Evolutionary conservation across 768 basidiomycete species (phyloP), one percentile per base, ranked within the genome.

Genomic region (Mycena indigotica): DNA sequence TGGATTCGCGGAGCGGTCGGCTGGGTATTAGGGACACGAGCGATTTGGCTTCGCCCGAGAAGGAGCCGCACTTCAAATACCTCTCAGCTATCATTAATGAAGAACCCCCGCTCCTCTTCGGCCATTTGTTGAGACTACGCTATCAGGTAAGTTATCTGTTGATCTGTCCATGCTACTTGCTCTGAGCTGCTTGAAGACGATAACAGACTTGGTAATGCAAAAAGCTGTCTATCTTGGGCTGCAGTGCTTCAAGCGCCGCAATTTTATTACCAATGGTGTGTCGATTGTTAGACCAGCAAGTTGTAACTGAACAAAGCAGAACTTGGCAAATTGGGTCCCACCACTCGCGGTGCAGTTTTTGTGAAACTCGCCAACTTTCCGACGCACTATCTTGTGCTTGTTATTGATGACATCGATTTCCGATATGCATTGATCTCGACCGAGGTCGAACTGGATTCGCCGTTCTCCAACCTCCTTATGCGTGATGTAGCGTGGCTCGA

Each of bases 191-290:
- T 48, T 15, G n/a, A 62, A 95, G 94, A 92, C 92, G 4, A 92
- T 95, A 58, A 78, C 83, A 40, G 91, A 93, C 54, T 79, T 88
- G 16, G 83, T 88, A 10, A 92, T 95, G 69, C 88, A 91, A 69
- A 94, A 93, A 66, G 90, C 88, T n/a, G 83, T 77, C 60, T 88
- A 92, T 65, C 82, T 95, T 10, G 94, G 94, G n/a, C 72, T 94
- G 39, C 85, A 86, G 67, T 85, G 82, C 55, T 89, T 84, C 71
- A 83, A 86, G 16, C 72, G 78, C 24, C 84, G 91, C 30, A 87
- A 91, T 63, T 84, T 95, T 59, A 68, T 77, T 1, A 76, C 70
- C 30, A 83, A 88, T 66, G 91, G 91, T 91, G 24, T 35, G 71
- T 21, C 26, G 21, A 8, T 29, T 17, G 17, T 39, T 17, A 28